Conservation (phyloP, 78 protist species). For the Trichosphaerium sp. region DNA sequence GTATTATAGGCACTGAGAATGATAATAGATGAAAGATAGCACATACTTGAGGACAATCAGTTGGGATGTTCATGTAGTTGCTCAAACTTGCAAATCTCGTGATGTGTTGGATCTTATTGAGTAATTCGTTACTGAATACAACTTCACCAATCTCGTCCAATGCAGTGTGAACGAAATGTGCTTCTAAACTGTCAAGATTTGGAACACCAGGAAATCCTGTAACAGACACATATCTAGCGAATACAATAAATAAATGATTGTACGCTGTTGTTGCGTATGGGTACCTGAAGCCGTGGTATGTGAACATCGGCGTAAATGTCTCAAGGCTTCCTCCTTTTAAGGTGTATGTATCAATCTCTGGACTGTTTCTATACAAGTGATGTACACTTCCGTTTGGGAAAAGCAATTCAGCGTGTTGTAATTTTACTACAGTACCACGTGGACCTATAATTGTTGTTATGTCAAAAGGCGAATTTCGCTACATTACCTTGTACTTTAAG, state of each 20-base stretch:
- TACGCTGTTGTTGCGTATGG: too few relatives aligned
- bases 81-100: not conserved
- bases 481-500: not conserved
- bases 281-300: not conserved
- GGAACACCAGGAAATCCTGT: not conserved
- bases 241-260: too few relatives aligned
- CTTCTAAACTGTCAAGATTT: not conserved
- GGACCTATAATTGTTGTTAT: too few relatives aligned
- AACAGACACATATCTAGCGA: not conserved
- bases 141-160: not conserved
- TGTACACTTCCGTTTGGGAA: not conserved
- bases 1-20: too few relatives aligned
- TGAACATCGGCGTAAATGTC: not conserved
- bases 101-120: not conserved
- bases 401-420: not conserved
- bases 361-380: not conserved
- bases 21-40: too few relatives aligned
- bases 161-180: not conserved
- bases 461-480: too few relatives aligned
- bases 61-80: not conserved
- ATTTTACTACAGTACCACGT: not conserved
- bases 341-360: not conserved
- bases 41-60: constrained; percentile 6
- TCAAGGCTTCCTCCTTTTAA: not conserved
- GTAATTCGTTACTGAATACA: not conserved